phyloP scores from a whole-genome alignment of 805 yeast genomes.

The Schizosaccharomyces octosporus region DNA sequence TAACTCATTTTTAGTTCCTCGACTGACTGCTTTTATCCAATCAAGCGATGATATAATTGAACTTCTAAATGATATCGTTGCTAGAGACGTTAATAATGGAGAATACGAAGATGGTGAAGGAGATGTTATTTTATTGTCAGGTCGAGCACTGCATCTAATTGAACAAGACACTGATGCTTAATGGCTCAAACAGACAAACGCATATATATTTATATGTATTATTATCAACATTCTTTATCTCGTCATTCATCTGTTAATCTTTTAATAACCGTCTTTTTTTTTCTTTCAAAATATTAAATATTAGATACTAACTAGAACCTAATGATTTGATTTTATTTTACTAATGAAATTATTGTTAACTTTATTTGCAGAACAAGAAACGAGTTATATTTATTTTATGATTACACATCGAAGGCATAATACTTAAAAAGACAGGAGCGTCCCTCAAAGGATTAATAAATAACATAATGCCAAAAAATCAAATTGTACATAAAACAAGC shows the following conservation, averaged over 20 bases:
- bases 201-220: background rate
- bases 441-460: no score
- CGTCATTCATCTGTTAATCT: background rate
- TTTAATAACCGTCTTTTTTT: background rate
- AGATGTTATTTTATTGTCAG: background rate
- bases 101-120: conserved; percentile 1
- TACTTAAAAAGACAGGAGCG: no score
- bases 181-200: background rate
- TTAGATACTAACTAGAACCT: background rate
- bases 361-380: no score
- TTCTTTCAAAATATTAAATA: background rate
- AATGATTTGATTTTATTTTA: background rate
- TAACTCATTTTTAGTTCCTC: background rate
- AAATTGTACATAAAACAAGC: no score
- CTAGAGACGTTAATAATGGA: background rate
- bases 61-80: background rate
- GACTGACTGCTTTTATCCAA: background rate
- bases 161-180: background rate
- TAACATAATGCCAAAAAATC: no score
- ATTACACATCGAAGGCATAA: no score
- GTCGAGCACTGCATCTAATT: background rate
- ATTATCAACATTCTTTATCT: background rate
- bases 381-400: no score
- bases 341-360: background rate
- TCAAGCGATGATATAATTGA: background rate